Evolutionary conservation across 2,329 filamentous ascomycete species (phyloP).

Genomic region (Sporothrix dimorphospora): DNA sequence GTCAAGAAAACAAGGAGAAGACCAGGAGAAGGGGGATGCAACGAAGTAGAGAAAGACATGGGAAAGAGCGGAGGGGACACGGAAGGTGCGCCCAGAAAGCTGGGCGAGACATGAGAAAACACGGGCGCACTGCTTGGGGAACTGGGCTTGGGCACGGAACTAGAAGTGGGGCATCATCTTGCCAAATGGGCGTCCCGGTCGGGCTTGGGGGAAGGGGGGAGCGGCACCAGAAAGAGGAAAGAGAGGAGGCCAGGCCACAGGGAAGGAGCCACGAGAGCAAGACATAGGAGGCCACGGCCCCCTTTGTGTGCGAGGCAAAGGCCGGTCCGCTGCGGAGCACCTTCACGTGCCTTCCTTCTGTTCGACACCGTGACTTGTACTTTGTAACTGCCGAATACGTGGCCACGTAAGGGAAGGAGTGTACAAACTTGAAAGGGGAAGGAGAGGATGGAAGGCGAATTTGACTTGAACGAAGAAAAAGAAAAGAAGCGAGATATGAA

Average conservation of each 20-base stretch:
- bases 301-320: background rate
- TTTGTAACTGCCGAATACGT: background rate
- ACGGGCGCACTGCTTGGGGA: slow-evolving; percentile 11
- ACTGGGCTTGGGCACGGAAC: slow-evolving; percentile 28
- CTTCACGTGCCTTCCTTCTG: slow-evolving; percentile 14
- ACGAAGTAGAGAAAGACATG: background rate
- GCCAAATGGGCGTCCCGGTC: slow-evolving; percentile 25
- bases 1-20: background rate
- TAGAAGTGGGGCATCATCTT: slow-evolving; percentile 26
- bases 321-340: background rate
- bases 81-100: background rate
- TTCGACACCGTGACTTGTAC: background rate
- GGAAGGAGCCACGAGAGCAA: background rate
- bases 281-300: background rate
- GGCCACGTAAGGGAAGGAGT: background rate
- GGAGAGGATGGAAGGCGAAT: too few species aligned
- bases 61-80: background rate
- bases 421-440: background rate
- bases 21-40: background rate
- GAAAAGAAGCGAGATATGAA: background rate
- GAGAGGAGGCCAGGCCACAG: background rate
- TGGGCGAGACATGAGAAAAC: background rate
- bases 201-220: slow-evolving; percentile 10
- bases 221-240: background rate
- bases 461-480: background rate